Percentiles rank a stretch among this genome's conserved stretches.
phyloP scores from a whole-genome alignment of 257 asterid genomes.

The Nicotiana sylvestris region DNA sequence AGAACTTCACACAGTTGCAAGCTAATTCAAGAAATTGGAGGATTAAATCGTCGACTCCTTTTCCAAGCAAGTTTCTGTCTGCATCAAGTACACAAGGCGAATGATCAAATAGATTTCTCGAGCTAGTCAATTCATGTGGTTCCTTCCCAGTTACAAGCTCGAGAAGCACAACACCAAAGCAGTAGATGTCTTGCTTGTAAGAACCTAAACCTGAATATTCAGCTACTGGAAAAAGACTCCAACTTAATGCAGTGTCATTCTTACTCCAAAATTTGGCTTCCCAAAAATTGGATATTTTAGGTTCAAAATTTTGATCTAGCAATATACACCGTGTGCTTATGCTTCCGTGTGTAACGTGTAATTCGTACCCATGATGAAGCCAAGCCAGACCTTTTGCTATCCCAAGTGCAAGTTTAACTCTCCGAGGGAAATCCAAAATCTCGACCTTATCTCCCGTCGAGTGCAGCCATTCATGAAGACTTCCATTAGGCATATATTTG shows the following conservation, averaged over 20 bases:
- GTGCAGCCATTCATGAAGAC: conserved; percentile 25
- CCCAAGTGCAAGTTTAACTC: conserved; percentile 22
- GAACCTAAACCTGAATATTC: not conserved
- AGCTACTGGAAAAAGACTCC: conserved; percentile 1
- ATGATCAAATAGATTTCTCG: conserved; percentile 3
- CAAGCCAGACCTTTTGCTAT: conserved; percentile 28
- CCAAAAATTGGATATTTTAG: conserved; percentile 25
- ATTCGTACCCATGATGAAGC: conserved; percentile 19
- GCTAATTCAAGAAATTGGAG: conserved; percentile 20
- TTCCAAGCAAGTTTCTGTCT: not conserved
- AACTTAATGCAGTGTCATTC: not conserved
- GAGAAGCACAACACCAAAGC: conserved; percentile 25
- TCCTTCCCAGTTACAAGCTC: conserved; percentile 23
- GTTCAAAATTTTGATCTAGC: conserved; percentile 22
- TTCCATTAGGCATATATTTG: conserved; percentile 33
- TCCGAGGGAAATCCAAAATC: conserved; percentile 13
- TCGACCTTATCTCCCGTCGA: not conserved
- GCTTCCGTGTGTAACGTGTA: conserved; percentile 18
- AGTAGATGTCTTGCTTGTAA: conserved; percentile 17
- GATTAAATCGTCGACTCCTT: conserved; percentile 18
- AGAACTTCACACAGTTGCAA: conserved; percentile 16
- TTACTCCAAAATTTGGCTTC: conserved; percentile 8
- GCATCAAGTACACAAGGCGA: conserved; percentile 1
- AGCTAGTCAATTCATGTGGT: not conserved
- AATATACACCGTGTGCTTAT: conserved; percentile 23